Conservation (phyloP, 2,329 filamentous ascomycete genomes). For the Colletotrichum filicis region DNA sequence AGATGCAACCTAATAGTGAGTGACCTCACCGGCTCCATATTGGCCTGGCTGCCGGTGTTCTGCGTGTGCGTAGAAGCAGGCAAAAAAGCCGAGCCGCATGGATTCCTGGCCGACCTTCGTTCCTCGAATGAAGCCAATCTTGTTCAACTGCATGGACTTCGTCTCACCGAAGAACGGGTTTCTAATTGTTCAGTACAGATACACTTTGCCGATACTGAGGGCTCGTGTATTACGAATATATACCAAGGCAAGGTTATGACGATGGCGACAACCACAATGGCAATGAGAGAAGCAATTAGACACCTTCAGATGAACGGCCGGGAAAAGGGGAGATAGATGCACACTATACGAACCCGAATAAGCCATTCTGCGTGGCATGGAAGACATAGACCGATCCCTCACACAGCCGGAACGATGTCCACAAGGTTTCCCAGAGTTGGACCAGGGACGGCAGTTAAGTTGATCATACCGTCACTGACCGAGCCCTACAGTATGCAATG, state of each 20-base stretch:
- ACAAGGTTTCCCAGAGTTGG: neutral
- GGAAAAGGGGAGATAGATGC: too few species aligned
- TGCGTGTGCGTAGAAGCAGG: neutral
- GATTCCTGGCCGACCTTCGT: slow-evolving; percentile 10
- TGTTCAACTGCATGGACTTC: slow-evolving; percentile 11
- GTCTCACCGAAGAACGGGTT: slow-evolving; percentile 8
- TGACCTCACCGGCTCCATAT: slow-evolving; percentile 15
- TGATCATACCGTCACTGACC: slow-evolving; percentile 16
- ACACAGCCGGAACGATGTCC: neutral
- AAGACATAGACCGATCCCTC: neutral
- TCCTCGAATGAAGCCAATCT: slow-evolving; percentile 16
- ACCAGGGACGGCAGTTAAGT: slow-evolving; percentile 1
- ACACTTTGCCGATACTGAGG: neutral
- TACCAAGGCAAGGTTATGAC: neutral
- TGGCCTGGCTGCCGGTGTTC: neutral
- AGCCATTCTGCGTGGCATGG: neutral
- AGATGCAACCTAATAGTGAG: slow-evolving; percentile 9
- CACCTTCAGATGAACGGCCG: slow-evolving; percentile 2
- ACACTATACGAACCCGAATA: neutral
- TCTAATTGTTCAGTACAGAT: neutral
- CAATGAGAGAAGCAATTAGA: neutral
- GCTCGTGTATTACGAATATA: neutral
- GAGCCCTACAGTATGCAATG: neutral
- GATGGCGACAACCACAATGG: neutral
- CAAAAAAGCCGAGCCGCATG: slow-evolving; percentile 10